Evolutionary conservation across 2,329 filamentous ascomycete species (phyloP), one percentile per base, ranked within the genome.

Genomic region (Aspergillus nomiae): DNA sequence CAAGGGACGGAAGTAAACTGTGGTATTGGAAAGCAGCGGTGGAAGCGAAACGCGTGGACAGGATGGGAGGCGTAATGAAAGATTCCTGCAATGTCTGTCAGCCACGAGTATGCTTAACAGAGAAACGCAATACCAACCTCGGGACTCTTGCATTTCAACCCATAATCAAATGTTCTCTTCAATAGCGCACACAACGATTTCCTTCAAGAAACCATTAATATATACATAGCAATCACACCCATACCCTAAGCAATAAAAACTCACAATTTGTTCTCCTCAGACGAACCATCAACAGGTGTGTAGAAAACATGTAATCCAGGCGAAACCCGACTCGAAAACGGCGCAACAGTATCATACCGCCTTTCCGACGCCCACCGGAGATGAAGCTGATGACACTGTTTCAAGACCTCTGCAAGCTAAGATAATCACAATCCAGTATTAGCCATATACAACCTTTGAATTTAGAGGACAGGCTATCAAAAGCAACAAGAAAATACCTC

Each of bases 251-350:
- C 16, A n/a, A 2, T 7, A 32, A 5, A 32, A n/a, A 51, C 48
- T 32, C 28, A 51, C 48, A 51, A 19, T 16, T 34, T 36, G n/a
- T 55, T 36, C 32, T 28, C 32, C 12, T 51, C 28, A 32, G 26
- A 19, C 6, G 19, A 43, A n/a, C 45, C 32, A 11, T 19, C 21
- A 19, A 58, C n/a, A 21, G 67, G 90, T 0, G 90, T 91, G 74
- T 89, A 93, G 70, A 91, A 91, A 30, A 93, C 82, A 80, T 97
- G 93, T 26, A 98, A 80, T 3, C 94, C 94, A 0, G 94, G 89
- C 2, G 92, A 88, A 16, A 93, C 77, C 63, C 91, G 86, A 58
- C 92, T 92, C 50, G 86, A 82, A 71, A 95, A 90, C 1, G 94
- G 94, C 45, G 89, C 84, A 51, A 89, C 80, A 1, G 85, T 81